Evolutionary conservation across 768 basidiomycete species (phyloP).

Genomic region (Leccinum uliginosum): DNA sequence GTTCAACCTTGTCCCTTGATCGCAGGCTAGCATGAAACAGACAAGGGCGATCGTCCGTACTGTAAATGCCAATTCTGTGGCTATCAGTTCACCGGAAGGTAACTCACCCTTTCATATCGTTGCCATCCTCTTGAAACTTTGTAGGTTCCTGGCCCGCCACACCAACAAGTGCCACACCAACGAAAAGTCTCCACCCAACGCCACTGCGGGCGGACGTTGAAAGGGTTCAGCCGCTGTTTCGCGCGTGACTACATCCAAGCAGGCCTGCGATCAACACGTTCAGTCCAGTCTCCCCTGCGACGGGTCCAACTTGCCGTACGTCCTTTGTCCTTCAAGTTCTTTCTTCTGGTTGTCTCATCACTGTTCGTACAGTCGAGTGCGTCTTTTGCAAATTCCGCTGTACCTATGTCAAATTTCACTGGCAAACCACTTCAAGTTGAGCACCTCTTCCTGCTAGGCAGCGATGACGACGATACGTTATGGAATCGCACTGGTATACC

Average conservation of each 20-base stretch:
- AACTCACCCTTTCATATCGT: no score
- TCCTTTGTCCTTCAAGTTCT: constrained; percentile 13
- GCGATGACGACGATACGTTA: no score
- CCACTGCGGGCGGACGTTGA: constrained; percentile 41
- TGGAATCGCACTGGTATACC: no score
- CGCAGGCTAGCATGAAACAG: no score
- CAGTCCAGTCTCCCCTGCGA: constrained; percentile 73
- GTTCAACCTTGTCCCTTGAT: no score
- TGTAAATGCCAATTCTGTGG: no score
- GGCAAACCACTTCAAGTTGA: constrained; percentile 73
- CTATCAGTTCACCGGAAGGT: no score
- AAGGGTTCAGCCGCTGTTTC: constrained; percentile 66
- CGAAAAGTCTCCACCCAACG: constrained; percentile 49
- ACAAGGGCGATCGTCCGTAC: no score
- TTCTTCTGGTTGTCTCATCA: background rate
- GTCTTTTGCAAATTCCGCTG: constrained; percentile 64
- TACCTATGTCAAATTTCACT: constrained; percentile 79
- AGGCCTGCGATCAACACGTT: constrained; percentile 83
- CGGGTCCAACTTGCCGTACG: constrained; percentile 73
- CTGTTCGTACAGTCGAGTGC: constrained; percentile 57
- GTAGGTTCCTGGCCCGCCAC: no score
- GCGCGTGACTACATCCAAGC: constrained; percentile 73
- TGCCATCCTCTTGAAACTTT: no score
- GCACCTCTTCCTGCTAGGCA: constrained; percentile 39
- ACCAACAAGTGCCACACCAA: constrained; percentile 84